These are phyloP conservation scores for Talaromyces verruculosus DNA, from an alignment of 2,329 filamentous ascomycete species.

Conservation along the genomic window DNA sequence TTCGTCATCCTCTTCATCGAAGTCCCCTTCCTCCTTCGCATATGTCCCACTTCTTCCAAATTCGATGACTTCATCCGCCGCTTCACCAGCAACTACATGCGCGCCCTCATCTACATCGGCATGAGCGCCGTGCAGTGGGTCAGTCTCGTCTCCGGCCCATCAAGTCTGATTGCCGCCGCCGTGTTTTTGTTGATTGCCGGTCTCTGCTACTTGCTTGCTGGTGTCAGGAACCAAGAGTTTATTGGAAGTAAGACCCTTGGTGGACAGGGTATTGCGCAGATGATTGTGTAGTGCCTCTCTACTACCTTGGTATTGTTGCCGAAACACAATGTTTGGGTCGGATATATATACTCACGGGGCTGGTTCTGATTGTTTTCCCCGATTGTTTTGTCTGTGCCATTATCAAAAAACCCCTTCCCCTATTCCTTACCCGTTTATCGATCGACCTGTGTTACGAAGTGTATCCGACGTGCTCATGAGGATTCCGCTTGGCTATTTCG, in stretches of 20 bases:
- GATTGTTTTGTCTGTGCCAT: background rate
- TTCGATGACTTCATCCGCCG: constrained; percentile 89
- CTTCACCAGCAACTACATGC: constrained; percentile 96
- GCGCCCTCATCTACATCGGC: constrained; percentile 77
- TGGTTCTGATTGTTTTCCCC: background rate
- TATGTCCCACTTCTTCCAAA: constrained; percentile 87
- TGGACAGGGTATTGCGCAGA: constrained; percentile 89
- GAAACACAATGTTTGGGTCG: background rate
- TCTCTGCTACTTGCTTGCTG: constrained; percentile 66
- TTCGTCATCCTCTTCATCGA: constrained; percentile 82
- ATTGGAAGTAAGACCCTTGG: constrained; percentile 85
- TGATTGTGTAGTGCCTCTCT: constrained; percentile 71
- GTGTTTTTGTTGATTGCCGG: constrained; percentile 75
- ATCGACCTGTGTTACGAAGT: background rate
- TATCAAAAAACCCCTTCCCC: background rate
- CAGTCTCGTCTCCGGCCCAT: constrained; percentile 64
- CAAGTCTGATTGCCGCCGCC: constrained; percentile 81
- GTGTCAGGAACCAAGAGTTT: constrained; percentile 48
- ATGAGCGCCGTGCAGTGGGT: constrained; percentile 86
- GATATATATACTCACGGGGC: background rate
- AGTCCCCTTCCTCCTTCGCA: constrained; percentile 90
- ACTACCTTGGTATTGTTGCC: background rate
- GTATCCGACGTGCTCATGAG: constrained; percentile 1
- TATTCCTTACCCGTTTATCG: background rate
- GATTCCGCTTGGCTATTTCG: background rate